phyloP scores from a whole-genome alignment of 192 early-diverging fungal species.

The Paraglomus occultum region DNA sequence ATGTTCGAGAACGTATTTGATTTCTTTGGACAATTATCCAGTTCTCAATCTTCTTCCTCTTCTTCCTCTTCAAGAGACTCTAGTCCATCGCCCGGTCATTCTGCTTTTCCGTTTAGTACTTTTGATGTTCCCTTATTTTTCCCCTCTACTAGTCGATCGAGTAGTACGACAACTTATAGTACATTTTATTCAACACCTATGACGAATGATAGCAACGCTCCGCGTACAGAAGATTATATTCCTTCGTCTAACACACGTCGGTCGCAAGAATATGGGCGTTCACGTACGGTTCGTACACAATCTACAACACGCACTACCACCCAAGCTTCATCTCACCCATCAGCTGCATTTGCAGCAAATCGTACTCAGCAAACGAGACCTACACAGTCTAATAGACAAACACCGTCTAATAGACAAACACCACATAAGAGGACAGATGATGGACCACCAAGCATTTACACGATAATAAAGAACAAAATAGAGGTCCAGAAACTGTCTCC shows the following conservation, averaged over 20 bases:
- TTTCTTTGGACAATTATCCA: background rate
- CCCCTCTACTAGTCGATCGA: no score
- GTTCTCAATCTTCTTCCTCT: background rate
- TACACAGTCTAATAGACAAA: slow-evolving; percentile 5
- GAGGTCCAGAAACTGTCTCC: slow-evolving; percentile 32
- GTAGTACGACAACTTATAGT: no score
- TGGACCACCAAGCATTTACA: slow-evolving; percentile 32
- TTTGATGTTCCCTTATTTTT: no score
- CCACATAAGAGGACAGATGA: slow-evolving; percentile 32
- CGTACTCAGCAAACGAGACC: background rate
- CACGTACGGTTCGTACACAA: background rate
- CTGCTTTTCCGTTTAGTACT: background rate
- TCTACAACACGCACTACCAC: background rate
- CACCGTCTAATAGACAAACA: slow-evolving; percentile 18
- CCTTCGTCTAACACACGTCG: no score
- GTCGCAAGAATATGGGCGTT: no score
- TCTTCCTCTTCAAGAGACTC: background rate
- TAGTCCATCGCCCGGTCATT: background rate
- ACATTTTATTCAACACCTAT: slow-evolving; percentile 24
- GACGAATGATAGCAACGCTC: background rate
- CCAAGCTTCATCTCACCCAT: background rate
- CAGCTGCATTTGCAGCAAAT: background rate
- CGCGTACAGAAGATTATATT: no score
- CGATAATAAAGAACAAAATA: slow-evolving; percentile 38
- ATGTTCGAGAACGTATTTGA: slow-evolving; percentile 5